These are phyloP conservation scores for Solidago caesia DNA, from an alignment of 129 eudicot genomes.

Conservation along the genomic window DNA sequence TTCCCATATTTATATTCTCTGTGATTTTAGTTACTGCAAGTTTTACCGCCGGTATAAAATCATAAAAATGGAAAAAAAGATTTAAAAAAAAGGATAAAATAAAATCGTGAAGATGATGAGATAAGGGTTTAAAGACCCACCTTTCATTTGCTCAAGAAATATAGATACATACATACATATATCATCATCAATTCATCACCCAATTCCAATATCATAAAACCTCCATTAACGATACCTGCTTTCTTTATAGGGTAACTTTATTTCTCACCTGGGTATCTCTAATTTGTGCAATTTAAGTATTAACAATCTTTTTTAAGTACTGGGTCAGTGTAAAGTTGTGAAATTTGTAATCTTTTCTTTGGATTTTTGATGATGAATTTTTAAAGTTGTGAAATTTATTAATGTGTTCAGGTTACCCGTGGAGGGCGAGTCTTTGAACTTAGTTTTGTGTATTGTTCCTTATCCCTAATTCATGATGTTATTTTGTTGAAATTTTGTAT, in stretches of 20 bases:
- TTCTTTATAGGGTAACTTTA: conserved; percentile 18
- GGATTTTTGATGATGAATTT: neutral
- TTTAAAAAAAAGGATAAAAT: conserved; percentile 14
- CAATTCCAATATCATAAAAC: neutral
- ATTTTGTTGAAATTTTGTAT: neutral
- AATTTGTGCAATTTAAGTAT: conserved; percentile 13
- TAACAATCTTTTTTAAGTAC: neutral
- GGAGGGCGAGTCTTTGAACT: neutral
- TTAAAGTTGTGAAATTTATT: neutral
- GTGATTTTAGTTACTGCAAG: neutral
- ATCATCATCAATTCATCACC: neutral
- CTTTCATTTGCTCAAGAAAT: conserved; percentile 53
- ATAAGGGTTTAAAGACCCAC: conserved; percentile 81
- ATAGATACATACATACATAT: neutral
- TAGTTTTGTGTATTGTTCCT: conserved; percentile 9
- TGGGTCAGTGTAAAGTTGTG: conserved; percentile 17
- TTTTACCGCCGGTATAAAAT: conserved; percentile 19
- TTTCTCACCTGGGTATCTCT: conserved; percentile 22
- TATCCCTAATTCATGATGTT: conserved; percentile 16
- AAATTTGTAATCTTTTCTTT: conserved; percentile 17
- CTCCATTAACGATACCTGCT: conserved; percentile 13
- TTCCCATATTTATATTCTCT: too few relatives aligned
- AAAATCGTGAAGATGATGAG: conserved; percentile 42
- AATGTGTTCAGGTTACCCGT: neutral
- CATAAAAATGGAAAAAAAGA: neutral